Percentiles rank a stretch among this genome's conserved stretches.
phyloP scores from a whole-genome alignment of 1,139 yeast genomes.

The Geotrichum bryndzae region DNA sequence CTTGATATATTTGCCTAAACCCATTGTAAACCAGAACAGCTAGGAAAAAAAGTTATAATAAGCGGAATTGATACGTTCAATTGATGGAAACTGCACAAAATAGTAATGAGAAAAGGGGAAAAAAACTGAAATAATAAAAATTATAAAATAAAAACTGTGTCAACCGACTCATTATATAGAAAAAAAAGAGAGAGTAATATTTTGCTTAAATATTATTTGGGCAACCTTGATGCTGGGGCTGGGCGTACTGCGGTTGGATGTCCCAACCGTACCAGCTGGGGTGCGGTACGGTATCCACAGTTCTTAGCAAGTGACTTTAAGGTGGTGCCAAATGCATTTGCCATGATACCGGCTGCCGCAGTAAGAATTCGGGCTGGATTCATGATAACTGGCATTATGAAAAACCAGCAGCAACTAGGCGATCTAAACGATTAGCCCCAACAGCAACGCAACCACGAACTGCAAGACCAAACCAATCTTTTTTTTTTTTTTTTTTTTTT shows the following conservation, averaged over 20 bases:
- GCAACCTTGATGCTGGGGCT: background rate
- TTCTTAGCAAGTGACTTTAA: background rate
- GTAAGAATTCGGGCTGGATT: background rate
- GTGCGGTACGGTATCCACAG: background rate
- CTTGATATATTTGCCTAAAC: conserved; percentile 13
- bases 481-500: no score
- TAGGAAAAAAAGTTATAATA: background rate
- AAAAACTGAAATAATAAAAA: background rate
- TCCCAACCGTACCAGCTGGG: background rate
- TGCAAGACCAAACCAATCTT: no score
- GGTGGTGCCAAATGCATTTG: background rate
- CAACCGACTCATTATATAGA: background rate
- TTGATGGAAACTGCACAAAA: background rate
- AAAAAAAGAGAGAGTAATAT: background rate
- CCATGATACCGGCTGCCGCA: background rate
- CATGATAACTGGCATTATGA: background rate
- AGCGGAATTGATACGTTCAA: background rate
- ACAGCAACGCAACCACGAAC: no score
- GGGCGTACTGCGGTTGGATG: background rate
- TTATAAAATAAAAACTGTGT: background rate
- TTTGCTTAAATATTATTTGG: background rate
- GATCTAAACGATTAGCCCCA: no score
- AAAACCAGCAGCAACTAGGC: no score
- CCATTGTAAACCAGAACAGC: conserved; percentile 6
- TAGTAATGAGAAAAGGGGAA: background rate